phyloP scores from a whole-genome alignment of 1,139 yeast genomes.

The Suhomyces kunorum region DNA sequence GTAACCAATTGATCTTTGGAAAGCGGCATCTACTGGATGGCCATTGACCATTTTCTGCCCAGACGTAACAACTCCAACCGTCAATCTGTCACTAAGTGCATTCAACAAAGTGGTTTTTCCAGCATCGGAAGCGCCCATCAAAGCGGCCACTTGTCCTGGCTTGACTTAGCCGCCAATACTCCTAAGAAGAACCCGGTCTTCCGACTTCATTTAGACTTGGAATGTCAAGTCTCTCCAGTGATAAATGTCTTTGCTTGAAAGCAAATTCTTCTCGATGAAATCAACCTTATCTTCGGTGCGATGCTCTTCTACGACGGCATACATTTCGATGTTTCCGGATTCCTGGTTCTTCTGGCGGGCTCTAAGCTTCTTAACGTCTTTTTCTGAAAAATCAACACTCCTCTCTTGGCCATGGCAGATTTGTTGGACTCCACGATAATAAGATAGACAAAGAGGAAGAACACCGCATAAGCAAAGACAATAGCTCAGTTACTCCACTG shows the following conservation, averaged over 20 bases:
- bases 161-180: conserved; percentile 46
- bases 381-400: conserved; percentile 43
- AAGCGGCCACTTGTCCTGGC: conserved; percentile 49
- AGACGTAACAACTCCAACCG: conserved; percentile 34
- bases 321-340: conserved; percentile 16
- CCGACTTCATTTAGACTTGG: conserved; percentile 65
- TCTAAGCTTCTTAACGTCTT: conserved; percentile 22
- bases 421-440: conserved; percentile 63
- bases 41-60: conserved; percentile 42
- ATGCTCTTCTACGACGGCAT: conserved; percentile 17
- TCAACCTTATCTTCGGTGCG: conserved; percentile 16
- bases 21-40: conserved; percentile 33
- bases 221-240: conserved; percentile 67
- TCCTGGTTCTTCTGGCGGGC: conserved; percentile 24
- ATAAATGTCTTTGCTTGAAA: conserved; percentile 26
- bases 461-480: conserved; percentile 52
- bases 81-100: conserved; percentile 35
- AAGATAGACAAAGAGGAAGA: conserved; percentile 59
- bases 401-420: conserved; percentile 83
- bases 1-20: conserved; percentile 44
- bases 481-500: conserved; percentile 88
- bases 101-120: conserved; percentile 38
- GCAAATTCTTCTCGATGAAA: conserved; percentile 15
- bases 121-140: conserved; percentile 37
- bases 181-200: conserved; percentile 59